Base-by-base conservation (phyloP, 352 stramenopile species). In the Phytophthora pini region DNA sequence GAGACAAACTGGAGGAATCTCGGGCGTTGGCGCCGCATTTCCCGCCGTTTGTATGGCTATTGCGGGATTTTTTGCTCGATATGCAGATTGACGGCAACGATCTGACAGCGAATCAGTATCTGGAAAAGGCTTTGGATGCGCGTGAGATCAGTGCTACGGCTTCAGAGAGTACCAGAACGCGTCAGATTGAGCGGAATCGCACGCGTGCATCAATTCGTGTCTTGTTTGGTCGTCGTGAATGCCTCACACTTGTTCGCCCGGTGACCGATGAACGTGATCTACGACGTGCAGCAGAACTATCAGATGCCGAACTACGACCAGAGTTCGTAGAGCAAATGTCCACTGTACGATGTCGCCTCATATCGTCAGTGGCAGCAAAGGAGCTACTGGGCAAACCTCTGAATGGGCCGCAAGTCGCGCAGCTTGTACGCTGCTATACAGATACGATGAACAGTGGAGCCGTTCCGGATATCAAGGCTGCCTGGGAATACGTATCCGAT, bases 51-150 rank as follows among this genome's bases (percentile, higher is more conserved):
- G 65, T 94, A 26, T 94, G 87, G 85, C 72, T 95, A 32, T 60
- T 95, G 44, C 80, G 88, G 29, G 88, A 95, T 48, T 95, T 95
- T 54, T 68, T 92, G 56, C 82, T 95, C 5, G 83, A 93, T 45
- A 89, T 94, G 77, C 78, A 90, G 43, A 74, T 76, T 29, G 82
- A 90, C 44, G 88, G 86, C 43, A 63, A 55, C 13, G 51, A 68
- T 22, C 51, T 95, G 31, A 87, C 81, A 29, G 68, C 84, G 15
- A 87, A 90, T 29, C 77, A 88, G 61, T 95, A 95, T 60, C 65
- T 95, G 15, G 88, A 95, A 32, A 88, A 89, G 27, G 77, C 86
- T 22, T 70, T 95, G 13, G 70, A 90, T 68, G 74, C 73, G 2
- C 80, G 87, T 3, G 83, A 86, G 2, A 53, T 76, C 6, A 76